Conservation (phyloP, 805 yeast species). For the Isabelozyma pseudorhagii region DNA sequence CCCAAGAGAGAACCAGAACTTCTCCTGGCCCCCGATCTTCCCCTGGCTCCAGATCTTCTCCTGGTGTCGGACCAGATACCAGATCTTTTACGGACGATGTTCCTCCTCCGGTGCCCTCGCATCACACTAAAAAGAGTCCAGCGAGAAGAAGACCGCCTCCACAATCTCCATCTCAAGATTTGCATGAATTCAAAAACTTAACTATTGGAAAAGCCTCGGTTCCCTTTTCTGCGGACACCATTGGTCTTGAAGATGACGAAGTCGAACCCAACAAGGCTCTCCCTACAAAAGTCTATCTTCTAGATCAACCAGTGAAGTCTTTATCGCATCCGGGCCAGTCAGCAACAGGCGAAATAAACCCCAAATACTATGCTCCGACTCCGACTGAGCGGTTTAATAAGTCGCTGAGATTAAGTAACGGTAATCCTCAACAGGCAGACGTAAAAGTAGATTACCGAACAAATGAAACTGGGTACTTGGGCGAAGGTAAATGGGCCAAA, state of each 20-base stretch:
- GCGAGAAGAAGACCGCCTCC: constrained; percentile 20
- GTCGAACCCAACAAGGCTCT: constrained; percentile 3
- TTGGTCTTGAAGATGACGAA: constrained; percentile 24
- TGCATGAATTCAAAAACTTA: neutral
- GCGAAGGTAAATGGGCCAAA: constrained; percentile 29
- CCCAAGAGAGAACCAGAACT: neutral
- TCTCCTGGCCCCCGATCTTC: neutral
- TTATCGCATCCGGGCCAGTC: constrained; percentile 17
- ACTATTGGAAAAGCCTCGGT: constrained; percentile 16
- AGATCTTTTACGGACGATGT: neutral
- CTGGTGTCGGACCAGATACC: neutral
- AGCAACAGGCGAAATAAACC: constrained; percentile 22
- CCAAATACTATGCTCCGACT: constrained; percentile 44
- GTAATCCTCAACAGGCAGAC: constrained; percentile 15
- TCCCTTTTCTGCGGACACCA: constrained; percentile 43
- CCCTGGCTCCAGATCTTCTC: neutral
- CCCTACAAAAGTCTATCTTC: constrained; percentile 34
- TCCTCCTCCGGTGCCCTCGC: constrained; percentile 2
- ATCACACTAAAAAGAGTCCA: constrained; percentile 7
- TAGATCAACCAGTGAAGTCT: constrained; percentile 33
- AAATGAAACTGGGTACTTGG: constrained; percentile 37
- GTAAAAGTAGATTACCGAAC: constrained; percentile 26
- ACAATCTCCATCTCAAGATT: constrained; percentile 5
- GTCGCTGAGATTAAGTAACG: constrained; percentile 18
- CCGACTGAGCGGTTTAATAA: constrained; percentile 40